Base-by-base conservation (phyloP, 257 asterid species). In the Avicennia marina region DNA sequence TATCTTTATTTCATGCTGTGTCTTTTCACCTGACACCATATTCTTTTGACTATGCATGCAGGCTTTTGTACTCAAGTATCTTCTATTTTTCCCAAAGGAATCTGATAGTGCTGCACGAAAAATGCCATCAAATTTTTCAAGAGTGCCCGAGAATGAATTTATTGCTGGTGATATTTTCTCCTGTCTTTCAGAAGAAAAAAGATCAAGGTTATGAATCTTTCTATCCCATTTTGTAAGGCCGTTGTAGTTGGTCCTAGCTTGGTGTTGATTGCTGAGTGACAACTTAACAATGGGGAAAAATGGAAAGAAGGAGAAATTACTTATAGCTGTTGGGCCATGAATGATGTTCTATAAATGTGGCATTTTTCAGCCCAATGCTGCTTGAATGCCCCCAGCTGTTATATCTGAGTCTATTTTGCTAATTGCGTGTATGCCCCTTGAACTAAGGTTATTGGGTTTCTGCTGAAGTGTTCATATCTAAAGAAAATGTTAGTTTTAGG, bases 1-100 rank as follows among this genome's bases (percentile, higher is more conserved):
- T 21, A 54, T 25, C 47, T 47, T 45, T 59, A 52, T 31, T 54
- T 40, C 54, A 31, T 40, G n/a, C 29, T 25, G 11, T 44, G 2
- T 4, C 8, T 13, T 60, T 13, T 29, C 15, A 13, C 22, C 41
- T 79, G 60, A 69, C 73, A 55, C 17, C 7, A 42, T 39, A 7
- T 32, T 62, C 45, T 74, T 47, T 63, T 64, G 73, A 45, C 66
- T 64, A 21, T 82, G 10, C n/a, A 5, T 36, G 82, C 96, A 93
- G 99, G 99, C 96, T 62, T 93, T 81, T 74, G 96, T 93, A 48
- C 91, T 93, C 65, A 93, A 86, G 68, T 68, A 86, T 75, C 95
- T 93, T 67, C 65, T 89, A 33, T 93, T 93, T 67, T 71, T 64
- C 56, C 68, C 72, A 11, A 96, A 84, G 61, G 89, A 75, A 36